Evolutionary conservation across 441 rosid species (phyloP).

Genomic region (Pelargonium myrrhifolium): DNA sequence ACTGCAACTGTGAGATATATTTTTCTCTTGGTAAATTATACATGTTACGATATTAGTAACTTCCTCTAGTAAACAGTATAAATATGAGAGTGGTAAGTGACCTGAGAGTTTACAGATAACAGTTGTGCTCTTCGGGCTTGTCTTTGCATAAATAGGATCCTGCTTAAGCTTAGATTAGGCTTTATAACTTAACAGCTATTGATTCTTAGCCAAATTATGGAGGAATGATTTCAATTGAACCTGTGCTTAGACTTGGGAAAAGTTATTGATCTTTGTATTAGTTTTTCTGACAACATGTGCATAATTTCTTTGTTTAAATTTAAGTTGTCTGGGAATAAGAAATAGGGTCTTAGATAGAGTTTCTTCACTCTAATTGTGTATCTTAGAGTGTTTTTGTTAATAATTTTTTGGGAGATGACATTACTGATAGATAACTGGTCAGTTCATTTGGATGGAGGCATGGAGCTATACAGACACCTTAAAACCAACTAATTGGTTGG

Average conservation of each 20-base stretch:
- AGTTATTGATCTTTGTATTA: conserved; percentile 4
- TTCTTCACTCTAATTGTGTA: too few species aligned
- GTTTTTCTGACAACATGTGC: neutral
- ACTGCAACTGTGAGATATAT: conserved; percentile 49
- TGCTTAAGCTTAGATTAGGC: neutral
- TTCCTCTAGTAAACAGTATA: neutral
- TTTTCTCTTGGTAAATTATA: conserved; percentile 1
- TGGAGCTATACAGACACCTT: too few species aligned
- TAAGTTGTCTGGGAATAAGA: neutral
- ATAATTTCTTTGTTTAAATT: neutral
- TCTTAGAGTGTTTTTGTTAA: too few species aligned
- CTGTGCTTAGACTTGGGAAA: neutral
- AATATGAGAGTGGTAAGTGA: neutral
- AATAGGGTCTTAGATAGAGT: too few species aligned
- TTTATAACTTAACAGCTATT: neutral
- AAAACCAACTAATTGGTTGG: too few species aligned
- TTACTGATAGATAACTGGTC: too few species aligned
- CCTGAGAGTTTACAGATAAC: neutral
- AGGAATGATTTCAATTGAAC: neutral
- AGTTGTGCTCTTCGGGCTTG: too few species aligned
- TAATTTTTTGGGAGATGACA: too few species aligned
- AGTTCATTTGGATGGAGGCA: too few species aligned
- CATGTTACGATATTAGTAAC: neutral
- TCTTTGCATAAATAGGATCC: neutral
- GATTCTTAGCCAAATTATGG: neutral